Conservation (phyloP, 495 filamentous ascomycete genomes). For the Pyrenula aspistea region DNA sequence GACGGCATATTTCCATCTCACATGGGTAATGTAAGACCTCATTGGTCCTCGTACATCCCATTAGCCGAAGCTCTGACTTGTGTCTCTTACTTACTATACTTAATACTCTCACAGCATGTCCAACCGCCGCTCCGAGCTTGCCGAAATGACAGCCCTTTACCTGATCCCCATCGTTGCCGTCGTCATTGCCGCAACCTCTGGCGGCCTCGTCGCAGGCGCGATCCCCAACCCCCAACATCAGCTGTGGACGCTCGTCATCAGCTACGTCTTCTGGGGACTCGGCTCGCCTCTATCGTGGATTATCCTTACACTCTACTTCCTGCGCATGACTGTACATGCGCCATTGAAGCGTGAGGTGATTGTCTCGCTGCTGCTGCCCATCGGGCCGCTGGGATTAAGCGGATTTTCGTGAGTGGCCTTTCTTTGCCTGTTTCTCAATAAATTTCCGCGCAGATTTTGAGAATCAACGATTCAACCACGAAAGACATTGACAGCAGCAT, state of each 20-base stretch:
- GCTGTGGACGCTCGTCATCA: conserved; percentile 33
- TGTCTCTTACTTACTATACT: not conserved
- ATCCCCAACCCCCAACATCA: conserved; percentile 26
- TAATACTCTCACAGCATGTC: conserved; percentile 2
- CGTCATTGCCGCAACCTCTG: conserved; percentile 37
- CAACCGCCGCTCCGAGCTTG: conserved; percentile 5
- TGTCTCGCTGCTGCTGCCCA: conserved; percentile 37
- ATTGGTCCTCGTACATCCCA: conserved; percentile 2
- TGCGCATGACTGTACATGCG: conserved; percentile 33
- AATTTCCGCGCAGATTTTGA: no score
- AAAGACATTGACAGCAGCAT: not conserved
- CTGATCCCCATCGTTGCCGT: conserved; percentile 38
- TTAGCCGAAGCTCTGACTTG: not conserved
- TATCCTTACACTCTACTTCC: conserved; percentile 39
- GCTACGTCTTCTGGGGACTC: conserved; percentile 40
- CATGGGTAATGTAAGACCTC: conserved; percentile 27
- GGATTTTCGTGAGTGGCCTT: conserved; percentile 19
- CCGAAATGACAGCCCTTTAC: conserved; percentile 35
- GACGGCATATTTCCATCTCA: conserved; percentile 22
- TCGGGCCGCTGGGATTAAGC: conserved; percentile 40
- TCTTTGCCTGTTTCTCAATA: no score
- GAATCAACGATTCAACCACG: not conserved
- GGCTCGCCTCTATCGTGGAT: conserved; percentile 34
- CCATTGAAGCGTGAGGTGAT: conserved; percentile 37
- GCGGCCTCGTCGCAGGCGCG: conserved; percentile 30